Percentiles rank a stretch among this genome's conserved stretches.
Evolutionary conservation across 1,284 basidiomycete species (phyloP).

Genomic region (Irpex rosettiformis): DNA sequence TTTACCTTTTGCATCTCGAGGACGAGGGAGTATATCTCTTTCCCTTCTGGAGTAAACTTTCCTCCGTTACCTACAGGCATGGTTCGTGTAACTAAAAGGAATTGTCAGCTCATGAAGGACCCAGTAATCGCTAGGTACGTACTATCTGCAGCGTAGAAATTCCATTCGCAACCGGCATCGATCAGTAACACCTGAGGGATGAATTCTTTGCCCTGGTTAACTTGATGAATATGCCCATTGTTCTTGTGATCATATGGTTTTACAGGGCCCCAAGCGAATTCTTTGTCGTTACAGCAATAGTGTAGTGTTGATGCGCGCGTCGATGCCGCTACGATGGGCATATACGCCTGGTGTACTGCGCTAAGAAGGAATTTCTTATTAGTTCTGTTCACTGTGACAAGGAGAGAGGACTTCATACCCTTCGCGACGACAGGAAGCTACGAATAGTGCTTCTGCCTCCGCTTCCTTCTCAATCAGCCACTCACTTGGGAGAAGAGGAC

Average conservation of each 20-base stretch:
- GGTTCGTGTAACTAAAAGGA: constrained; percentile 63
- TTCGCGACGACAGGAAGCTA: constrained; percentile 80
- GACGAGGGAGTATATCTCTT: constrained; percentile 81
- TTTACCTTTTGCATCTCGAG: constrained; percentile 81
- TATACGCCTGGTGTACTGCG: constrained; percentile 83
- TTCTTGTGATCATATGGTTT: constrained; percentile 53
- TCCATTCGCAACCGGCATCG: constrained; percentile 90
- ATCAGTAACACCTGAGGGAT: constrained; percentile 83
- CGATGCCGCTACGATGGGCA: constrained; percentile 86
- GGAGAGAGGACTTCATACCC: constrained; percentile 44
- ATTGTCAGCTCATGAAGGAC: background rate
- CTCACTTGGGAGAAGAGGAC: constrained; percentile 63
- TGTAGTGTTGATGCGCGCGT: constrained; percentile 84
- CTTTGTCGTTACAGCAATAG: constrained; percentile 84
- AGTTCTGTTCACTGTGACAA: background rate
- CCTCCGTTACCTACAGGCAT: constrained; percentile 89
- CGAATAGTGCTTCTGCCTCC: constrained; percentile 89
- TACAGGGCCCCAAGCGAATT: constrained; percentile 77
- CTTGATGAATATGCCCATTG: constrained; percentile 40
- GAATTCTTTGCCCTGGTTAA: constrained; percentile 34
- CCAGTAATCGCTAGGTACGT: constrained; percentile 20
- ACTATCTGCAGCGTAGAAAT: constrained; percentile 78
- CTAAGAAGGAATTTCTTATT: constrained; percentile 33
- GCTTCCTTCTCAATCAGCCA: constrained; percentile 89
- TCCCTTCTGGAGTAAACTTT: constrained; percentile 76